Conservation (phyloP, 257 asterid species). For the Capsicum baccatum region DNA sequence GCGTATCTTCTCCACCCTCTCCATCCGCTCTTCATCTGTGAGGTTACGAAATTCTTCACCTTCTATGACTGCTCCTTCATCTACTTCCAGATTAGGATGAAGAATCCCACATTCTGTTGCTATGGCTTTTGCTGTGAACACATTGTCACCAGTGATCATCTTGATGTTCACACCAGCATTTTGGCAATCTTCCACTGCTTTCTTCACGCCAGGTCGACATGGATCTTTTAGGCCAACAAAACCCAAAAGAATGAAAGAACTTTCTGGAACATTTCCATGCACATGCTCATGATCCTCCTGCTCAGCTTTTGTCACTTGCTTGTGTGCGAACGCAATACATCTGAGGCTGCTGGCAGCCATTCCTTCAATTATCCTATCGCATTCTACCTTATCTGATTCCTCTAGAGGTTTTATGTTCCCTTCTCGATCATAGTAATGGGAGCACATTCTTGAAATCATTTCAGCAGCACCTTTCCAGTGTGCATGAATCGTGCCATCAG, state of each 20-base stretch:
- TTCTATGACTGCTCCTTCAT: constrained; percentile 54
- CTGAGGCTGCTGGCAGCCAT: constrained; percentile 77
- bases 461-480: constrained; percentile 96
- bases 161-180: constrained; percentile 65
- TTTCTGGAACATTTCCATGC: constrained; percentile 40
- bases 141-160: constrained; percentile 91
- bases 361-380: constrained; percentile 50
- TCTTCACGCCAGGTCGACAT: constrained; percentile 62
- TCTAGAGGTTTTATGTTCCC: constrained; percentile 49
- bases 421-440: constrained; percentile 48
- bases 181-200: constrained; percentile 70
- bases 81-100: constrained; percentile 2
- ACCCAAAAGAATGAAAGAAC: constrained; percentile 51
- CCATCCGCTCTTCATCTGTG: constrained; percentile 63
- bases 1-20: constrained; percentile 54
- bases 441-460: constrained; percentile 62
- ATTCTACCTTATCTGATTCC: constrained; percentile 35
- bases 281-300: background rate
- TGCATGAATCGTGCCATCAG: constrained; percentile 43
- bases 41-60: constrained; percentile 65
- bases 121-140: no score
- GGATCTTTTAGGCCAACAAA: constrained; percentile 74
- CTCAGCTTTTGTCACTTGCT: constrained; percentile 36
- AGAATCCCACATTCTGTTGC: constrained; percentile 77
- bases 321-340: constrained; percentile 75